A percentile compares a stretch with the other conserved stretches of the same genome.
These are phyloP conservation scores for Aurinia saxatilis DNA, from an alignment of 345 rosid species.

Conservation along the genomic window DNA sequence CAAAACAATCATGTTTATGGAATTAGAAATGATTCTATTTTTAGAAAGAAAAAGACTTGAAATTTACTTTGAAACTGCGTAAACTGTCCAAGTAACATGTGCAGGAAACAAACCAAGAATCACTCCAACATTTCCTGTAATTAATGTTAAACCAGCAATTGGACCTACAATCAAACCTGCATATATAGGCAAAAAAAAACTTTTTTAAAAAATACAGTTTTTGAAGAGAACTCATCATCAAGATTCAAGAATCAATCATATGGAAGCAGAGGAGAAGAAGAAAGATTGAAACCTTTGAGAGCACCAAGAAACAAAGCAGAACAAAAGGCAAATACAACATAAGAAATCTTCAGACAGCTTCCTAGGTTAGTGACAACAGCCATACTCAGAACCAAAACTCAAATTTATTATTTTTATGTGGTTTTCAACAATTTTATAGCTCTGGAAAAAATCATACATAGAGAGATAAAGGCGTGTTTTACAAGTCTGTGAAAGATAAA, in stretches of 20 bases:
- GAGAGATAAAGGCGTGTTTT: conserved; percentile 8
- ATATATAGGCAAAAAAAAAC: neutral
- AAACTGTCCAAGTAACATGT: conserved; percentile 64
- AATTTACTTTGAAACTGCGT: conserved; percentile 50
- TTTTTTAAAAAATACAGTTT: neutral
- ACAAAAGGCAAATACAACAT: conserved; percentile 57
- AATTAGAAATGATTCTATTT: too few relatives aligned
- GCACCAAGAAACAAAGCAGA: conserved; percentile 69
- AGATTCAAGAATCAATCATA: neutral
- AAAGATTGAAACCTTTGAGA: conserved; percentile 48
- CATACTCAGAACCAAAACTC: conserved; percentile 17
- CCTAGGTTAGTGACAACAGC: conserved; percentile 28
- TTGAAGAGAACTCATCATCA: neutral
- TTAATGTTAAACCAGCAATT: conserved; percentile 55
- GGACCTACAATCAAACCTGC: conserved; percentile 75
- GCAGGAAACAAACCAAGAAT: conserved; percentile 66
- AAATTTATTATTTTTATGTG: neutral
- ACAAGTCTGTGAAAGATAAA: conserved; percentile 10
- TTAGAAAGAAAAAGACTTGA: neutral
- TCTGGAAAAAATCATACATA: neutral
- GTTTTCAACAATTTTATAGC: conserved; percentile 3
- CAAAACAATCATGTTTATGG: too few relatives aligned
- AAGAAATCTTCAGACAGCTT: conserved; percentile 36
- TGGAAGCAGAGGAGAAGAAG: neutral
- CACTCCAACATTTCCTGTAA: conserved; percentile 60